Conservation (phyloP, 73 alveolate genomes). For the Paramecium sonneborni region DNA sequence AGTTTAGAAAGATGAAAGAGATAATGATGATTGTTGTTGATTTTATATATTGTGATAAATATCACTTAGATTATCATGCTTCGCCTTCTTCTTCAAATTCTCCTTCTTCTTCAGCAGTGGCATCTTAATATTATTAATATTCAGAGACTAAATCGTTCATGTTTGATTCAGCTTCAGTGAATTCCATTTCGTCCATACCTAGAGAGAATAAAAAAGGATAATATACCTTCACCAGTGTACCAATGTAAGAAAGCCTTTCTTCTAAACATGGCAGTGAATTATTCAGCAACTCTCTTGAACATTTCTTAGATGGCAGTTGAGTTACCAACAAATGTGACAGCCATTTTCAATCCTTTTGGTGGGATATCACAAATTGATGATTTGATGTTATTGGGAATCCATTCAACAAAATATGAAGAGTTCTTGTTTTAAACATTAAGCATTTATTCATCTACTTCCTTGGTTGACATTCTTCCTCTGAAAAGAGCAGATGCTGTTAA, state of each 20-base stretch:
- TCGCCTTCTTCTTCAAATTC: constrained; percentile 70
- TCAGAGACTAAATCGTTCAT: constrained; percentile 97
- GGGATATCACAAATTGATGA: constrained; percentile 97
- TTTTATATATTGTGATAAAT: background rate
- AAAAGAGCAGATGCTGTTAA: constrained; percentile 97
- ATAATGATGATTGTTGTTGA: background rate
- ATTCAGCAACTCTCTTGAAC: constrained; percentile 98
- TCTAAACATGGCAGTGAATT: constrained; percentile 98
- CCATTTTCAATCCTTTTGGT: constrained; percentile 98
- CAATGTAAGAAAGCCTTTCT: constrained; percentile 98
- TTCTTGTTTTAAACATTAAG: constrained; percentile 93
- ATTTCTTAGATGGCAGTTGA: constrained; percentile 97
- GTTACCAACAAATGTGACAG: constrained; percentile 97
- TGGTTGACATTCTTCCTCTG: constrained; percentile 99
- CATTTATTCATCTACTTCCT: constrained; percentile 97
- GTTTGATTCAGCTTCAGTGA: constrained; percentile 96
- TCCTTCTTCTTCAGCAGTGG: constrained; percentile 94
- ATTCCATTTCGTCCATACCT: constrained; percentile 93
- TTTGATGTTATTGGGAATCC: constrained; percentile 96
- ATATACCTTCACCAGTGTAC: constrained; percentile 92
- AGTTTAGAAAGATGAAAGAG: background rate
- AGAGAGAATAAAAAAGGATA: background rate
- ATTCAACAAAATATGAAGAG: constrained; percentile 95
- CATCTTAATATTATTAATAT: constrained; percentile 94
- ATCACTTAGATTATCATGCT: background rate